Conservation (phyloP, 2,329 filamentous ascomycete genomes). For the Cryphonectria carpinicola region DNA sequence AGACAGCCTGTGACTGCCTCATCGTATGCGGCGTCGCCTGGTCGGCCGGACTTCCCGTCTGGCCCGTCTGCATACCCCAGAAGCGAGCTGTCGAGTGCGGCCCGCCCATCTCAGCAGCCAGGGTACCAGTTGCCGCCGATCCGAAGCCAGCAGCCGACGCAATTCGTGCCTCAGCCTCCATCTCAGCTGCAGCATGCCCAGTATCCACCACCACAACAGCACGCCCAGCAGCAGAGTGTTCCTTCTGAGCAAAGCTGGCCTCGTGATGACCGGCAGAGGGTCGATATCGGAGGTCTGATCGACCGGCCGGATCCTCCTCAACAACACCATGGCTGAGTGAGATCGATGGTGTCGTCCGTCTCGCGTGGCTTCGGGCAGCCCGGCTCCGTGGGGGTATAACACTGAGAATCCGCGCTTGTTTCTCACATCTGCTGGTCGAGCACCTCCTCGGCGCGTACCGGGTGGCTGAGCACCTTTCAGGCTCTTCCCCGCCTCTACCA, state of each 20-base stretch:
- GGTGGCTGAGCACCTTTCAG: neutral
- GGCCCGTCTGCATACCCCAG: slow-evolving; percentile 55
- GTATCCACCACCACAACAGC: slow-evolving; percentile 38
- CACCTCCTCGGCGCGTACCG: neutral
- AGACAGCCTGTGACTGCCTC: slow-evolving; percentile 37
- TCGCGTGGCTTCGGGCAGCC: neutral
- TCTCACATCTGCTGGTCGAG: neutral
- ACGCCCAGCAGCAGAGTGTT: slow-evolving; percentile 27
- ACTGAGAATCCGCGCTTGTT: neutral
- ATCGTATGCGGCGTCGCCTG: slow-evolving; percentile 51
- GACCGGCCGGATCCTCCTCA: slow-evolving; percentile 55
- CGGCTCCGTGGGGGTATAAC: neutral
- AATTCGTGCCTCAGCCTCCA: slow-evolving; percentile 32
- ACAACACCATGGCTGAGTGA: slow-evolving; percentile 29
- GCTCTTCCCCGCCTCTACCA: neutral
- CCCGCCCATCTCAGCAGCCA: slow-evolving; percentile 39
- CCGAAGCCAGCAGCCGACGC: slow-evolving; percentile 42
- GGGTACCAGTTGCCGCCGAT: slow-evolving; percentile 56
- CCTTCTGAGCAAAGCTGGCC: slow-evolving; percentile 36
- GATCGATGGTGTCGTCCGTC: slow-evolving; percentile 1
- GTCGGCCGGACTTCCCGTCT: slow-evolving; percentile 48
- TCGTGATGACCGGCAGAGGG: slow-evolving; percentile 57
- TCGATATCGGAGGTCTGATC: slow-evolving; percentile 66
- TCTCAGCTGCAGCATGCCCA: slow-evolving; percentile 37
- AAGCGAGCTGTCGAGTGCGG: slow-evolving; percentile 50